Conservation (phyloP, 2,329 filamentous ascomycete species). For the Neonectria punicea region DNA sequence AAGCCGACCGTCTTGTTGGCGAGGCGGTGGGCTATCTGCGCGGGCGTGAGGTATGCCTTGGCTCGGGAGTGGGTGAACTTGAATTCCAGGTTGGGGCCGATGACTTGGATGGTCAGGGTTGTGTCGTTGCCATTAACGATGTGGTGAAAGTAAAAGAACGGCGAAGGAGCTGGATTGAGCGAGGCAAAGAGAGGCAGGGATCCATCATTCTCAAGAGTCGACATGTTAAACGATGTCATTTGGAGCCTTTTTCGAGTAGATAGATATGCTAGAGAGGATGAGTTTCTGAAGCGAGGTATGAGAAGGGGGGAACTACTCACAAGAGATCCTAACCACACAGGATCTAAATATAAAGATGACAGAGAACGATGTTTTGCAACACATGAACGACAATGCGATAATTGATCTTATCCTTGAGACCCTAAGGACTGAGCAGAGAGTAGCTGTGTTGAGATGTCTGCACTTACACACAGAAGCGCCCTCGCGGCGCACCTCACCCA, state of each 20-base stretch:
- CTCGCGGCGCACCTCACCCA: not conserved
- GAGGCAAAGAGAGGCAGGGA: conserved; percentile 36
- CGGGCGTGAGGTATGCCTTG: not conserved
- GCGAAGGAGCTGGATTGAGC: conserved; percentile 27
- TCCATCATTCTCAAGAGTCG: conserved; percentile 17
- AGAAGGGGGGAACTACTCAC: not conserved
- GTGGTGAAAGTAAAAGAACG: conserved; percentile 48
- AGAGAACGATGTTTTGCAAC: not conserved
- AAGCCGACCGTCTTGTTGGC: conserved; percentile 49
- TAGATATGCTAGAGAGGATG: not conserved
- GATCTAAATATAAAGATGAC: not conserved
- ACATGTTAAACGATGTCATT: conserved; percentile 8
- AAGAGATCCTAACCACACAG: not conserved
- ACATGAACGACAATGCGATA: not conserved
- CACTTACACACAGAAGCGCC: not conserved
- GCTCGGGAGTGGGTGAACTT: conserved; percentile 45
- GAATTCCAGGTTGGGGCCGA: conserved; percentile 47
- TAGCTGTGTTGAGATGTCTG: not conserved
- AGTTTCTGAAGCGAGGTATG: not conserved
- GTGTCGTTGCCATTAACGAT: conserved; percentile 38
- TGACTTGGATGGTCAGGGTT: conserved; percentile 44
- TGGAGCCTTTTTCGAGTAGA: not conserved
- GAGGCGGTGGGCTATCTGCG: conserved; percentile 27
- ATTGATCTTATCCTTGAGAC: not conserved
- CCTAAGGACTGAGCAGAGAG: not conserved